Evolutionary conservation across 306 rosid genomes (phyloP), one percentile per base, ranked within the genome.

Genomic region (Sphenostylis stenocarpa): DNA sequence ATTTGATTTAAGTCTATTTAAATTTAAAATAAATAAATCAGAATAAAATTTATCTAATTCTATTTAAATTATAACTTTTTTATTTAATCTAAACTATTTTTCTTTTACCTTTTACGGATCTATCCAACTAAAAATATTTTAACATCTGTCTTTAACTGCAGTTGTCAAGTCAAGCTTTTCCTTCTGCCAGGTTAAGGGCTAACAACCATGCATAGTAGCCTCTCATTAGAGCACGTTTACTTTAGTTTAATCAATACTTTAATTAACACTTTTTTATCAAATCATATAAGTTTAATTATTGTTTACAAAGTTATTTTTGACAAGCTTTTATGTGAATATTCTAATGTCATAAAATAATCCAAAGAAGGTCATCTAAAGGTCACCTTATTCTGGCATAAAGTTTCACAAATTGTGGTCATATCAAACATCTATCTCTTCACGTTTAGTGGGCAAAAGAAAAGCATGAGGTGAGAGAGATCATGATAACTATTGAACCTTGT

Each of bases 401-500:
- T 0, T 58, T 29, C 21, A 6, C 13, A 14, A 29, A 6, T 63
- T 28, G 48, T 17, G 29, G 61, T 33, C 62, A 39, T 56, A 7
- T 64, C 39, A 64, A 26, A 60, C 44, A 33, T 60, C 56, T 31
- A 33, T 60, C 56, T 31, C 17, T 47, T 52, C 53, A 20, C 34
- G 1, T 36, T 47, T 65, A 45, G 64, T 38, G 78, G 45, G 13
- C 9, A 26, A 56, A 34, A 20, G 38, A 70, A 43, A 85, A 47
- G 60, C 9, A 7, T 2, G 23, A 4, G 38, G 10, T 12, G 24
- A 39, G 7, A 39, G 7, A 34, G 57, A 76, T 17, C 34, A 36
- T 49, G 26, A 14, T 72, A 17, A 71, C 58, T 57, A 77, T 47
- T 34, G 78, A 45, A 69, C 44, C 58, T 29, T 9, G 69, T 1